These are phyloP conservation scores for Fragosphaeria purpurea DNA, from an alignment of 2,329 filamentous ascomycete genomes.

Conservation along the genomic window DNA sequence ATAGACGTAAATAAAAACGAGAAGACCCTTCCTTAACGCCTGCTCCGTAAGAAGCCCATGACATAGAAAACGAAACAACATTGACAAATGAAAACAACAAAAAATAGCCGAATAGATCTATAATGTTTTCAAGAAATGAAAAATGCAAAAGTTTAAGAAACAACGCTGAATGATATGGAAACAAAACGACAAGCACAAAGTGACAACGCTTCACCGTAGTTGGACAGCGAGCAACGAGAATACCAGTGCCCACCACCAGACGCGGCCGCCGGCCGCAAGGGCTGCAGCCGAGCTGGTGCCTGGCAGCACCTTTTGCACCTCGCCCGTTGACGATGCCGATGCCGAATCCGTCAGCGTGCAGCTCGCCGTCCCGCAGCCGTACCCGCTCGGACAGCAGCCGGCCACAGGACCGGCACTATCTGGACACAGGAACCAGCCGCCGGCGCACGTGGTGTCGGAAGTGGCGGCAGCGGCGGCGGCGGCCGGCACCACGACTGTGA, in stretches of 20 bases:
- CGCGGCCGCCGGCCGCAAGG: neutral
- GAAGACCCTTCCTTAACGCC: too few relatives aligned
- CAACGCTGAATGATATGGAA: too few relatives aligned
- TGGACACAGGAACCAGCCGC: constrained; percentile 68
- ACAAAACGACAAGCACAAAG: too few relatives aligned
- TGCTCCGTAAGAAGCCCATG: too few relatives aligned
- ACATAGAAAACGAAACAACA: too few relatives aligned
- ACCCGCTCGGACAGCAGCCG: constrained; percentile 78
- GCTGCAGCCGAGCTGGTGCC: constrained; percentile 4
- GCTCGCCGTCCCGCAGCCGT: constrained; percentile 59
- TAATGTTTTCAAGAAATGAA: neutral
- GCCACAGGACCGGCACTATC: constrained; percentile 48
- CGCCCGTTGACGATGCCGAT: constrained; percentile 42
- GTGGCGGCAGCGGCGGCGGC: constrained; percentile 28
- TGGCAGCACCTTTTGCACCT: constrained; percentile 45
- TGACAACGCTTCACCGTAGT: neutral
- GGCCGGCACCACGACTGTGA: constrained; percentile 59
- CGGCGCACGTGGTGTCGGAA: constrained; percentile 51
- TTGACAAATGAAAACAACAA: too few relatives aligned
- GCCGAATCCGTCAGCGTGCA: constrained; percentile 50
- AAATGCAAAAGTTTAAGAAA: neutral
- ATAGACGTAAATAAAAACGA: too few relatives aligned
- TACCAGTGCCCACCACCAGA: neutral
- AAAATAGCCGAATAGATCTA: too few relatives aligned
- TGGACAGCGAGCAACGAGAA: too few relatives aligned